Percentiles rank a stretch among this genome's conserved stretches.
These are phyloP conservation scores for Fomitopsis pinicola DNA, from an alignment of 1,284 basidiomycete genomes.

Conservation along the genomic window DNA sequence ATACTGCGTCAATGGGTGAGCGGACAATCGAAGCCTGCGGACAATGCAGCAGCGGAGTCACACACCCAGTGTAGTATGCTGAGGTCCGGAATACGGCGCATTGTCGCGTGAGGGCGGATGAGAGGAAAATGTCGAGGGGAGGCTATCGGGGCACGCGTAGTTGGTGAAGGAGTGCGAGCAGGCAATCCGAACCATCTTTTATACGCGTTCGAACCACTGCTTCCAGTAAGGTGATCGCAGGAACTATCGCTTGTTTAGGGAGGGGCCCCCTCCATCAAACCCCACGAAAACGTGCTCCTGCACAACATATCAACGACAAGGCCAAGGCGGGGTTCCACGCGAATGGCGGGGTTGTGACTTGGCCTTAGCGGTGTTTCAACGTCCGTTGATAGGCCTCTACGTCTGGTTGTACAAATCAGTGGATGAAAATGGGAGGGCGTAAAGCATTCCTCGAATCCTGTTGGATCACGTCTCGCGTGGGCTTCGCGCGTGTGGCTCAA, in stretches of 20 bases:
- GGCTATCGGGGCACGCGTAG: not conserved
- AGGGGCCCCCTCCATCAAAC: too few species aligned
- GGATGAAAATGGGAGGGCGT: too few species aligned
- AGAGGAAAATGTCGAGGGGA: not conserved
- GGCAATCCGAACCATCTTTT: not conserved
- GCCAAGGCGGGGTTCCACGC: too few species aligned
- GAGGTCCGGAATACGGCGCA: not conserved
- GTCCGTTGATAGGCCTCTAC: not conserved
- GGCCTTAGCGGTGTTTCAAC: not conserved
- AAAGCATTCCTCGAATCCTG: too few species aligned
- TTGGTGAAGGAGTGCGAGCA: not conserved
- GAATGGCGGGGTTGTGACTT: not conserved
- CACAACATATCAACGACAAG: not conserved
- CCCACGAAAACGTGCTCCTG: too few species aligned
- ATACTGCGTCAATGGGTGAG: not conserved
- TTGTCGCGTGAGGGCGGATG: not conserved
- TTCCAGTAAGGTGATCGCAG: not conserved
- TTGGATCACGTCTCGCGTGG: too few species aligned
- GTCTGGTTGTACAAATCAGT: too few species aligned
- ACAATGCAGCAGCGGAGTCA: not conserved
- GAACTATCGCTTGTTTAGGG: too few species aligned
- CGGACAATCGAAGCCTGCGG: not conserved
- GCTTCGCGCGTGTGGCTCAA: too few species aligned
- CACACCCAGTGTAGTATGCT: not conserved
- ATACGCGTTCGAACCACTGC: not conserved